Evolutionary conservation across 441 rosid genomes (phyloP).

Genomic region (Melastoma candidum): DNA sequence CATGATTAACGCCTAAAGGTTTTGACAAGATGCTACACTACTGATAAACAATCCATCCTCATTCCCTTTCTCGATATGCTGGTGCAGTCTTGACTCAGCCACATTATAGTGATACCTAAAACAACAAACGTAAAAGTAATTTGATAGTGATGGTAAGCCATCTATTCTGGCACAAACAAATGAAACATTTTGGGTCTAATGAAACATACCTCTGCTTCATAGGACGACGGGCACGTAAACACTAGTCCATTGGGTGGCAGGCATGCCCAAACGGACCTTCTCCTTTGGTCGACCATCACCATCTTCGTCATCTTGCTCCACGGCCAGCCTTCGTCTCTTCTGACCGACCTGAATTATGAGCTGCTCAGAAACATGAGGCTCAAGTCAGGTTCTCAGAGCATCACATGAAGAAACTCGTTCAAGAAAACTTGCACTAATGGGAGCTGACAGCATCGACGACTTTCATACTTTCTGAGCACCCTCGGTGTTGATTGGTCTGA

Average conservation of each 20-base stretch:
- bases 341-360: constrained; percentile 84
- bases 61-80: constrained; percentile 59
- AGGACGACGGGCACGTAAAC: constrained; percentile 84
- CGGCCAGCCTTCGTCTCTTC: constrained; percentile 79
- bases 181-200: not conserved
- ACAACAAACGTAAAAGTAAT: no score
- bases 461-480: constrained; percentile 86
- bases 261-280: constrained; percentile 92
- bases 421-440: not conserved
- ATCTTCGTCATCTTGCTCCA: constrained; percentile 49
- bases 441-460: not conserved
- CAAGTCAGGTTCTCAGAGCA: constrained; percentile 11
- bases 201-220: constrained; percentile 80
- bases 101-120: constrained; percentile 81
- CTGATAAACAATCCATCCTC: constrained; percentile 63
- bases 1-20: constrained; percentile 72
- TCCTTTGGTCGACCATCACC: constrained; percentile 88
- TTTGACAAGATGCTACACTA: constrained; percentile 53
- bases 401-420: not conserved
- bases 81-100: constrained; percentile 43
- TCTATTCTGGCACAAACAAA: no score
- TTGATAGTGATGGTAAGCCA: no score
- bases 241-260: constrained; percentile 95
- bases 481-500: constrained; percentile 88
- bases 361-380: constrained; percentile 17